A percentile compares a stretch with the other conserved stretches of the same genome.
phyloP scores from a whole-genome alignment of 2,329 filamentous ascomycete species.

The Emergomyces orientalis region DNA sequence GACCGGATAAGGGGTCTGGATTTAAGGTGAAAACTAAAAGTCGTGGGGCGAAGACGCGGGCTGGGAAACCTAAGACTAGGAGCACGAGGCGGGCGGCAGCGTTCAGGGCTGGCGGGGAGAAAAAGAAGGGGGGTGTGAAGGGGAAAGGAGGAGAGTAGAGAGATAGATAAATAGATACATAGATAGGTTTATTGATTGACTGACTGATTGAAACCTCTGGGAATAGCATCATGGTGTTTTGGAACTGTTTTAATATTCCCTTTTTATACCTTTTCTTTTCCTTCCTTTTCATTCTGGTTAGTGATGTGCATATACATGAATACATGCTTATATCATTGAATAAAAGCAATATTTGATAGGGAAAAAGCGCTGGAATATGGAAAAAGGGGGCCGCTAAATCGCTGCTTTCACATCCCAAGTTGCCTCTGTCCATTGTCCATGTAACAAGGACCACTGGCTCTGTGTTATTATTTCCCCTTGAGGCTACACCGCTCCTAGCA shows the following conservation, averaged over 20 bases:
- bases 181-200: background rate
- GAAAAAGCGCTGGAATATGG: no score
- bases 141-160: background rate
- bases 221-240: background rate
- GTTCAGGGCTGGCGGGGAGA: conserved; percentile 32
- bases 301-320: background rate
- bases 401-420: no score
- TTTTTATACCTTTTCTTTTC: background rate
- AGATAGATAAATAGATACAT: no score
- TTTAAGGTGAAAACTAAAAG: conserved; percentile 32
- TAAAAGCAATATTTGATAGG: no score
- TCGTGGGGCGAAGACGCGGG: conserved; percentile 23
- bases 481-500: no score
- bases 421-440: no score
- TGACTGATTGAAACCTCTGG: background rate
- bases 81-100: conserved; percentile 36
- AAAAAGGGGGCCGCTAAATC: no score
- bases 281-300: background rate
- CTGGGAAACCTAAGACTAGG: conserved; percentile 33
- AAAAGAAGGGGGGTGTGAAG: conserved; percentile 34
- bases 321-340: no score
- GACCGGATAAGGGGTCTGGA: conserved; percentile 23
- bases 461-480: no score
- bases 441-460: no score
- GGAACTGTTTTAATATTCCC: background rate